phyloP scores from a whole-genome alignment of 2,329 filamentous ascomycete genomes.

The Penicillium sumatraense region DNA sequence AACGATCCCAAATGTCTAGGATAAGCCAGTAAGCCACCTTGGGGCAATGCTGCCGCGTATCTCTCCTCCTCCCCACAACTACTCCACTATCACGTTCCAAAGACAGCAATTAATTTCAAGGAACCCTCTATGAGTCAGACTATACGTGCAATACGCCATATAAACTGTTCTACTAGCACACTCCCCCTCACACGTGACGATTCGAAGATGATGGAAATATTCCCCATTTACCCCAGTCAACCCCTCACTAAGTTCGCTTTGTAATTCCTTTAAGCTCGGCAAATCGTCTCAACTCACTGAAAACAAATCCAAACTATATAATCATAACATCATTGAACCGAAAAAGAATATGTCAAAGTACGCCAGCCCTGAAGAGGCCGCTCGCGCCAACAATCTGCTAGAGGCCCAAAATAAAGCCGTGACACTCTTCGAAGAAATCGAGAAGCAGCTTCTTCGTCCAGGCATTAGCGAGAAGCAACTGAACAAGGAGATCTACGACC shows the following conservation, averaged over 20 bases:
- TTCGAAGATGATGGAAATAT: neutral
- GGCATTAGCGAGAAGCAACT: conserved; percentile 55
- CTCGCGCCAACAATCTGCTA: conserved; percentile 44
- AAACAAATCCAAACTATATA: no score
- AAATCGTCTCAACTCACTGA: neutral
- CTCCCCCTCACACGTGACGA: conserved; percentile 2
- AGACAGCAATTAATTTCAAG: neutral
- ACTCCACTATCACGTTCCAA: neutral
- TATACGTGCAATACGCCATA: no score
- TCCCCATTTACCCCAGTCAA: neutral
- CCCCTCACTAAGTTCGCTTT: neutral
- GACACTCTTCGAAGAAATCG: conserved; percentile 54
- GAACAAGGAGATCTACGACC: conserved; percentile 53
- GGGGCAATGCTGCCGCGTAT: neutral
- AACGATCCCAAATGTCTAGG: neutral
- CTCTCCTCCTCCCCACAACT: neutral
- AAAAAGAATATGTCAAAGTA: neutral
- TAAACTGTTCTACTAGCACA: no score
- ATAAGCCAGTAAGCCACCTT: no score
- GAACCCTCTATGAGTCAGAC: neutral
- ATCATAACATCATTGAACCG: no score
- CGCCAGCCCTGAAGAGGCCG: conserved; percentile 13
- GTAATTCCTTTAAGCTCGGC: neutral
- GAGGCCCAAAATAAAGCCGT: conserved; percentile 55
- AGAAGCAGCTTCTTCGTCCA: conserved; percentile 50